A percentile compares a stretch with the other conserved stretches of the same genome.
Conservation (phyloP, 495 filamentous ascomycete species). For the Podospora appendiculata region DNA sequence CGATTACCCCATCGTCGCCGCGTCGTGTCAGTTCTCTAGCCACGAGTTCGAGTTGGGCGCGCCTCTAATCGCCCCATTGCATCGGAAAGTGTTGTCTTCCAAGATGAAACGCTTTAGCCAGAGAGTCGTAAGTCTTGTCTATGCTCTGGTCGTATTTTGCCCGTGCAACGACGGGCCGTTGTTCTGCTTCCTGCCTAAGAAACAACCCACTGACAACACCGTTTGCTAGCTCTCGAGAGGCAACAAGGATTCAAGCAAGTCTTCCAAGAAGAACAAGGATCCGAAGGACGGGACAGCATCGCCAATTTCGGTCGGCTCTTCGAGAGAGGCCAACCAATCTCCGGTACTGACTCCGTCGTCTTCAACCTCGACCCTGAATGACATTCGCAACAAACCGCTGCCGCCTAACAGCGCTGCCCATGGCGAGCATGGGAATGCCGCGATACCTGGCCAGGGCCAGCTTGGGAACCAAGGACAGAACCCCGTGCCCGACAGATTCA, state of each 20-base stretch:
- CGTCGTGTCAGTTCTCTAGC: slow-evolving; percentile 11
- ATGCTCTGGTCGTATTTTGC: background rate
- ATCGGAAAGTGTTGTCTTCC: slow-evolving; percentile 33
- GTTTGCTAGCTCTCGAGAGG: slow-evolving; percentile 81
- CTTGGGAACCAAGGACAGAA: slow-evolving; percentile 15
- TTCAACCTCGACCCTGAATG: slow-evolving; percentile 80
- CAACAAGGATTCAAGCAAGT: slow-evolving; percentile 77
- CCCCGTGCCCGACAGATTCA: slow-evolving; percentile 37
- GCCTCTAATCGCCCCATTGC: slow-evolving; percentile 24
- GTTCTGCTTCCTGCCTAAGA: background rate
- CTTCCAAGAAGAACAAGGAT: slow-evolving; percentile 89
- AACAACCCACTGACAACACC: background rate
- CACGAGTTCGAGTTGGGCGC: slow-evolving; percentile 18
- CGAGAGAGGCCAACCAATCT: slow-evolving; percentile 47
- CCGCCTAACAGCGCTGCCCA: slow-evolving; percentile 57
- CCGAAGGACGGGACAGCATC: slow-evolving; percentile 70
- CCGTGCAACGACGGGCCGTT: background rate
- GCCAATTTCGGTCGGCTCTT: slow-evolving; percentile 53
- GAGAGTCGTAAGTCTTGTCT: slow-evolving; percentile 72
- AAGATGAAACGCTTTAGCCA: slow-evolving; percentile 98
- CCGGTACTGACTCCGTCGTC: slow-evolving; percentile 66
- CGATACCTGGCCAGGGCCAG: slow-evolving; percentile 33
- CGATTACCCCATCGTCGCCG: background rate
- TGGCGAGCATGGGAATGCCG: slow-evolving; percentile 33
- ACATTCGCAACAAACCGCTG: slow-evolving; percentile 74